These are phyloP conservation scores for Aspergillus haitiensis DNA, from an alignment of 495 filamentous ascomycete genomes.

Conservation along the genomic window DNA sequence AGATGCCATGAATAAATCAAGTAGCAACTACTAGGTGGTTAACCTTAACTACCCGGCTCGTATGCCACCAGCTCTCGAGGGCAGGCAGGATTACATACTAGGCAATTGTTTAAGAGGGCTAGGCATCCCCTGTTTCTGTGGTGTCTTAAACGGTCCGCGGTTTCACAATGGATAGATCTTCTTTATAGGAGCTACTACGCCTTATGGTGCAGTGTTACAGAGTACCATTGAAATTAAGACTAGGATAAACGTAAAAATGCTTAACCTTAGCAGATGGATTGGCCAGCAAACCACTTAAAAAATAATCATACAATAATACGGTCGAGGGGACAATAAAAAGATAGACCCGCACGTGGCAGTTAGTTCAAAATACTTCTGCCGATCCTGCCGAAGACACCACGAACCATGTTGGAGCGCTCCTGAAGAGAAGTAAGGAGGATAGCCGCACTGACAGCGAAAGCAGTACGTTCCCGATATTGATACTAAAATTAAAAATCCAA, in stretches of 20 bases:
- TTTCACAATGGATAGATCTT: too few relatives aligned
- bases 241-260: background rate
- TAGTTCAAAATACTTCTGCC: slow-evolving; percentile 55
- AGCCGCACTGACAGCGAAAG: slow-evolving; percentile 73
- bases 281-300: slow-evolving; percentile 11
- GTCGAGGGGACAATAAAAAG: background rate
- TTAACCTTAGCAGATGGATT: background rate
- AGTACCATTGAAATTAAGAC: too few relatives aligned
- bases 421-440: slow-evolving; percentile 70
- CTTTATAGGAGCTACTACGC: too few relatives aligned
- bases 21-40: too few relatives aligned
- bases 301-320: slow-evolving; percentile 8
- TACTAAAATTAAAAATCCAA: slow-evolving; percentile 44
- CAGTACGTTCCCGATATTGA: slow-evolving; percentile 72
- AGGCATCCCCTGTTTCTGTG: too few relatives aligned
- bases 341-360: background rate
- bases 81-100: too few relatives aligned
- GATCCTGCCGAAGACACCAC: slow-evolving; percentile 73
- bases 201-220: too few relatives aligned
- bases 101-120: too few relatives aligned
- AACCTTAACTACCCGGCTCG: too few relatives aligned
- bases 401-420: slow-evolving; percentile 64
- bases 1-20: too few relatives aligned
- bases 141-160: too few relatives aligned
- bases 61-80: too few relatives aligned